These are phyloP conservation scores for Blastobotrys malaysiensis DNA, from an alignment of 1,139 yeast species.

Conservation along the genomic window DNA sequence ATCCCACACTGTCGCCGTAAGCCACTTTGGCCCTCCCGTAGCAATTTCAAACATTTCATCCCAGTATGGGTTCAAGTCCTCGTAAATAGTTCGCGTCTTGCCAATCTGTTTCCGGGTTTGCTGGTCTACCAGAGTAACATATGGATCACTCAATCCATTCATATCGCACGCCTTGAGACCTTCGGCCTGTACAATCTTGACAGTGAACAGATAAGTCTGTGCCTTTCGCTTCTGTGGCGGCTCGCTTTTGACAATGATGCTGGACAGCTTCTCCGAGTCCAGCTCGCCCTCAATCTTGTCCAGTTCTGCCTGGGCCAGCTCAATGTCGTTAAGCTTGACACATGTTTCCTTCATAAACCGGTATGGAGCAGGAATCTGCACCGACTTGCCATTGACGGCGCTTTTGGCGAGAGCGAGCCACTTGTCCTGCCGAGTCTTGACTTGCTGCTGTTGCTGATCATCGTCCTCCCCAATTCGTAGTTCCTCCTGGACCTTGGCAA, in stretches of 20 bases:
- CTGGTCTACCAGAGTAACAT: conserved; percentile 64
- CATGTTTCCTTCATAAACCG: conserved; percentile 62
- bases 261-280: conserved; percentile 58
- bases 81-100: conserved; percentile 60
- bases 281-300: conserved; percentile 55
- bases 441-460: conserved; percentile 25
- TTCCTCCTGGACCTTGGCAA: conserved; percentile 47
- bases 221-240: conserved; percentile 34
- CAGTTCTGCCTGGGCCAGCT: conserved; percentile 54
- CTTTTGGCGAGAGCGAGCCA: conserved; percentile 40
- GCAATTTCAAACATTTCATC: conserved; percentile 76
- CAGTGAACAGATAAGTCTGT: conserved; percentile 54
- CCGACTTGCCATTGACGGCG: conserved; percentile 36
- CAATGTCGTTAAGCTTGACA: conserved; percentile 67
- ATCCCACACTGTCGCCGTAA: conserved; percentile 72
- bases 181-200: conserved; percentile 65
- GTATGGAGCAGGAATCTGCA: conserved; percentile 47
- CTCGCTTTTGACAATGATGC: conserved; percentile 34
- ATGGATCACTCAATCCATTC: conserved; percentile 57
- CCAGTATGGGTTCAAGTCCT: conserved; percentile 74
- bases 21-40: conserved; percentile 31
- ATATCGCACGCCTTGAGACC: conserved; percentile 51
- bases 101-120: conserved; percentile 55
- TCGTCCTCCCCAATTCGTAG: conserved; percentile 34
- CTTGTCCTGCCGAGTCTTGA: conserved; percentile 31